phyloP scores from a whole-genome alignment of 1,139 yeast genomes.

The Eremothecium cymbalariae region DNA sequence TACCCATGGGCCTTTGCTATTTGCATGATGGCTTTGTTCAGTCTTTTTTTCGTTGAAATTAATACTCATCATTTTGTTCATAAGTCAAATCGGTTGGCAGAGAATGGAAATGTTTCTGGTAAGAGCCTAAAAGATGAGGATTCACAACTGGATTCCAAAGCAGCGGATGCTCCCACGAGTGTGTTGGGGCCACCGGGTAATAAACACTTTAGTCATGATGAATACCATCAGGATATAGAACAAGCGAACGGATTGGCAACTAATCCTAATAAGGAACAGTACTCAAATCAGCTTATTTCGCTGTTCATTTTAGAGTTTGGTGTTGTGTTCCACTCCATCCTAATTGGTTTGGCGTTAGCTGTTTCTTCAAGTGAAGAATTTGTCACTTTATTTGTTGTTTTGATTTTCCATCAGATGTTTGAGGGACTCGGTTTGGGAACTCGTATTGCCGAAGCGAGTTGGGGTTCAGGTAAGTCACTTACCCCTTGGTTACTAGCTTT shows the following conservation, averaged over 20 bases:
- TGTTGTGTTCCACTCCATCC: slow-evolving; percentile 71
- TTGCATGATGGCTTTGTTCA: slow-evolving; percentile 46
- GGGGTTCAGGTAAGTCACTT: slow-evolving; percentile 40
- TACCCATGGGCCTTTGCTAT: slow-evolving; percentile 64
- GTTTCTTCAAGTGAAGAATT: slow-evolving; percentile 68
- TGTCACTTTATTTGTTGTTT: slow-evolving; percentile 63
- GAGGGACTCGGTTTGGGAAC: slow-evolving; percentile 92
- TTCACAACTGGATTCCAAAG: too few species aligned
- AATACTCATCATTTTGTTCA: slow-evolving; percentile 35
- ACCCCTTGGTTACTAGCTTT: slow-evolving; percentile 55
- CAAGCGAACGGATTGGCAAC: slow-evolving; percentile 35
- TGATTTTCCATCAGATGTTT: slow-evolving; percentile 85
- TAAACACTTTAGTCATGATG: slow-evolving; percentile 43
- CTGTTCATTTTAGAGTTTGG: slow-evolving; percentile 72
- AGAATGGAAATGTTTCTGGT: too few species aligned
- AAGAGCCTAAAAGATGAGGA: too few species aligned
- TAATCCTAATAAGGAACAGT: slow-evolving; percentile 15
- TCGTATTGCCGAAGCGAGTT: slow-evolving; percentile 63
- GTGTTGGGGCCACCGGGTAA: slow-evolving; percentile 30
- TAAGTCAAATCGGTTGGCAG: not conserved
- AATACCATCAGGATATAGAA: slow-evolving; percentile 48
- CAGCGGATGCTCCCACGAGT: too few species aligned
- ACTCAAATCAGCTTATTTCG: slow-evolving; percentile 38
- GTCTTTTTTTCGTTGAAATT: slow-evolving; percentile 48
- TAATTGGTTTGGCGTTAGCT: slow-evolving; percentile 68